These are phyloP conservation scores for Colletotrichum coccodes DNA, from an alignment of 2,329 filamentous ascomycete species.

Conservation along the genomic window DNA sequence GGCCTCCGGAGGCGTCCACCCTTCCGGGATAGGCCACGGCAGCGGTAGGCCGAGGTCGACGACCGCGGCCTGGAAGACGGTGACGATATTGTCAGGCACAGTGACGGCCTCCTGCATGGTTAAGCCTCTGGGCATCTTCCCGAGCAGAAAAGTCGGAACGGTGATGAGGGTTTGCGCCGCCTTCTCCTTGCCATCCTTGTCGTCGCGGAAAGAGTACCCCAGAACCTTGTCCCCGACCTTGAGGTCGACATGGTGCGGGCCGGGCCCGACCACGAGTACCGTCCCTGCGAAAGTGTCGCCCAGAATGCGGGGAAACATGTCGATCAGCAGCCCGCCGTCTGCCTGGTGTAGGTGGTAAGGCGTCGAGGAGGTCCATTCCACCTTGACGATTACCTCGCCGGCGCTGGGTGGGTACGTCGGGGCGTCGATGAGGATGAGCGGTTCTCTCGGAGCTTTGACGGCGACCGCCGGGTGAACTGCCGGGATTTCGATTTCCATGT, in stretches of 20 bases:
- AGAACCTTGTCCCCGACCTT: constrained; percentile 65
- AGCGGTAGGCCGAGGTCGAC: constrained; percentile 62
- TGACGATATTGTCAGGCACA: constrained; percentile 67
- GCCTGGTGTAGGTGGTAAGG: constrained; percentile 71
- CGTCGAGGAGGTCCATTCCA: constrained; percentile 69
- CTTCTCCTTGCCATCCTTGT: constrained; percentile 57
- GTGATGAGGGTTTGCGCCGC: constrained; percentile 67
- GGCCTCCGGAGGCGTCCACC: constrained; percentile 47
- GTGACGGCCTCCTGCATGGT: constrained; percentile 60
- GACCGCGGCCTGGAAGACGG: constrained; percentile 64
- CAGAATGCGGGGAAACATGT: constrained; percentile 57
- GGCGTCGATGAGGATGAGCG: constrained; percentile 36
- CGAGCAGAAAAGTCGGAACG: constrained; percentile 58
- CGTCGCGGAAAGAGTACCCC: constrained; percentile 60
- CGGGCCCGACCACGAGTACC: constrained; percentile 60
- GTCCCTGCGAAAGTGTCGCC: constrained; percentile 63
- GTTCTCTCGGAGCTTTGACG: constrained; percentile 34
- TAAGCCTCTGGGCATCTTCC: constrained; percentile 53
- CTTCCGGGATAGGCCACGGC: constrained; percentile 64
- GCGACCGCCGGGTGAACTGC: constrained; percentile 40
- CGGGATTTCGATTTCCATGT: constrained; percentile 36
- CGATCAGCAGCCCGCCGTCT: constrained; percentile 66
- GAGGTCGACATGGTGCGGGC: constrained; percentile 45
- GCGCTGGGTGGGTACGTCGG: constrained; percentile 45
- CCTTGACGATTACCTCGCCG: constrained; percentile 63